Percentiles rank a stretch among this genome's conserved stretches.
phyloP scores from a whole-genome alignment of 345 rosid genomes.

The Camelina hispida region DNA sequence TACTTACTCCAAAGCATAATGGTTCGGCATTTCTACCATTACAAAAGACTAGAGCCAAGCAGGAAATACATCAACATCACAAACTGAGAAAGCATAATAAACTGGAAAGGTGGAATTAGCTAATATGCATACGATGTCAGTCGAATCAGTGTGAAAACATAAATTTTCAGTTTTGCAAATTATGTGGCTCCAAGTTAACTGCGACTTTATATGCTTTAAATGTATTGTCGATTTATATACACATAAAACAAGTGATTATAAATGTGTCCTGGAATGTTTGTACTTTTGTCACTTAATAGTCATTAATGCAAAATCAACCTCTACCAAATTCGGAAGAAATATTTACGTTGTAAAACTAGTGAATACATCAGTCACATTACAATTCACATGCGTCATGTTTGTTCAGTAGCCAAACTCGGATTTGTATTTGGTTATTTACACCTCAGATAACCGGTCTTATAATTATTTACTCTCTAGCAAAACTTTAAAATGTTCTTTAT shows the following conservation, averaged over 20 bases:
- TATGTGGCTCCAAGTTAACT: background rate
- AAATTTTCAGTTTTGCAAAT: too few relatives aligned
- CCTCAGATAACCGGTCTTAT: background rate
- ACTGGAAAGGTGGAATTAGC: too few relatives aligned
- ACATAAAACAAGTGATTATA: background rate
- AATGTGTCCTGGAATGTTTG: background rate
- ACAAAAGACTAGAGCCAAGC: too few relatives aligned
- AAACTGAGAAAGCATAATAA: too few relatives aligned
- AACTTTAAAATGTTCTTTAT: background rate
- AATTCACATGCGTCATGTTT: background rate
- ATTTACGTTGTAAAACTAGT: background rate
- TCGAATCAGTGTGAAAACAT: background rate
- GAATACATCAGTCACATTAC: background rate
- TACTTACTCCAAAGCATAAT: background rate
- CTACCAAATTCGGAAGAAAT: background rate
- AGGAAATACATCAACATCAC: too few relatives aligned
- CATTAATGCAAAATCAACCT: background rate
- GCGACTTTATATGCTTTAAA: background rate
- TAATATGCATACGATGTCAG: too few relatives aligned
- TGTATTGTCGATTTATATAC: background rate
- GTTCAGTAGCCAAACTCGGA: background rate
- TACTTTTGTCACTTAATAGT: background rate
- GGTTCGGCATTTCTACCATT: background rate
- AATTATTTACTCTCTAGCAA: background rate
- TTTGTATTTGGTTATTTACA: too few relatives aligned